A percentile compares a stretch with the other conserved stretches of the same genome.
Conservation (phyloP, 345 rosid genomes). For the Gossypium stocksii region DNA sequence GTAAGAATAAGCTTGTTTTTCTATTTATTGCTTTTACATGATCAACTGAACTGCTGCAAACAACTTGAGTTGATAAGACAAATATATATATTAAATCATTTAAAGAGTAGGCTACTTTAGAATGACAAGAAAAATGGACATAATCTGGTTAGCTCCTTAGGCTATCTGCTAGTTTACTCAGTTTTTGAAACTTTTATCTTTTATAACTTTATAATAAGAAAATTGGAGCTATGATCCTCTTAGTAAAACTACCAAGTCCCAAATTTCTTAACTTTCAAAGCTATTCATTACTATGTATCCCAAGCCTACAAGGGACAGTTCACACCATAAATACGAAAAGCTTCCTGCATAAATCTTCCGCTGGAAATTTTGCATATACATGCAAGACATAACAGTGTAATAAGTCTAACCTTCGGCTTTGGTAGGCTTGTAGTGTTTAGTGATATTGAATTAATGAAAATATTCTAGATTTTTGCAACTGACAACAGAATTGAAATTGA, state of each 20-base stretch:
- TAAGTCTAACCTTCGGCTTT: background rate
- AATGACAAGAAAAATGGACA: background rate
- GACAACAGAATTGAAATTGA: conserved; percentile 5
- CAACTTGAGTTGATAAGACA: background rate
- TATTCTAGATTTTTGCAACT: background rate
- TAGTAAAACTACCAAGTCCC: background rate
- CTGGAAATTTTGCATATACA: background rate
- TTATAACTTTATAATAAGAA: background rate
- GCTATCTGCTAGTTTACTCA: conserved; percentile 7
- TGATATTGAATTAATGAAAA: background rate
- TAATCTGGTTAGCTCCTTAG: background rate
- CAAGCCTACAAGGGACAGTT: background rate
- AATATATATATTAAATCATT: background rate
- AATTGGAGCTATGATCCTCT: background rate
- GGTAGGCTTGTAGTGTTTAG: background rate
- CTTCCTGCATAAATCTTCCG: background rate
- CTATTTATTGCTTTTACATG: background rate
- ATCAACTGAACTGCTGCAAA: background rate
- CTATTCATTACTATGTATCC: background rate
- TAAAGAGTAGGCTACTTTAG: background rate
- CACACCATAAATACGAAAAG: background rate
- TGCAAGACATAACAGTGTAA: background rate
- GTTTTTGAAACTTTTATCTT: background rate
- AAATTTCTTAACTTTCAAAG: background rate
- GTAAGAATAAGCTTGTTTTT: conserved; percentile 36